A percentile compares a stretch with the other conserved stretches of the same genome.
Evolutionary conservation across 352 stramenopile species (phyloP).

Genomic region (Phytopythium boreale): DNA sequence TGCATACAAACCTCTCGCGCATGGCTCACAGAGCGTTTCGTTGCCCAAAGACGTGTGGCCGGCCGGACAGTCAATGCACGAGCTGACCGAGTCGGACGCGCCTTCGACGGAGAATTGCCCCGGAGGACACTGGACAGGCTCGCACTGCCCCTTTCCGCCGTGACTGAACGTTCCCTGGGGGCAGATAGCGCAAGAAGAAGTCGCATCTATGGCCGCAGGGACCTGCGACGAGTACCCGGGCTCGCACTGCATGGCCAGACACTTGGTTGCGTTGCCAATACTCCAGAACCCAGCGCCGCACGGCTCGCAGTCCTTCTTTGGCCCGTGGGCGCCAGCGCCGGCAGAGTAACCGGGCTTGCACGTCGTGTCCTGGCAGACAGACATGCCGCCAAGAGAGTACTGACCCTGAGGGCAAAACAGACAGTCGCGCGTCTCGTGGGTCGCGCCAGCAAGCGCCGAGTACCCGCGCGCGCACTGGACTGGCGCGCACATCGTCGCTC

Average conservation of each 20-base stretch:
- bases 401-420: constrained; percentile 20
- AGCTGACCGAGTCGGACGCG: constrained; percentile 20
- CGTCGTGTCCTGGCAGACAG: constrained; percentile 21
- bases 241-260: constrained; percentile 20
- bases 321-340: constrained; percentile 18
- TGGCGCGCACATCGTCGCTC: constrained; percentile 19
- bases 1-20: constrained; percentile 27
- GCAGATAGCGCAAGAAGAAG: constrained; percentile 27
- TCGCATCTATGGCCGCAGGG: constrained; percentile 21
- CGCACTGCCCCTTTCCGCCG: constrained; percentile 30
- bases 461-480: constrained; percentile 27
- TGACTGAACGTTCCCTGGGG: constrained; percentile 26
- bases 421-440: constrained; percentile 22
- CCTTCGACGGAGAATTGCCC: constrained; percentile 25
- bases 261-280: constrained; percentile 22
- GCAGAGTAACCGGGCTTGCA: constrained; percentile 33
- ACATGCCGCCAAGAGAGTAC: constrained; percentile 36
- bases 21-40: constrained; percentile 27
- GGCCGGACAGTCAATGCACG: constrained; percentile 26
- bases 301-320: constrained; percentile 34
- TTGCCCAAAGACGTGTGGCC: constrained; percentile 39
- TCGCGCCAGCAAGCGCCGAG: constrained; percentile 19
- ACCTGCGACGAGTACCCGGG: constrained; percentile 23
- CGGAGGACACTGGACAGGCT: constrained; percentile 23
- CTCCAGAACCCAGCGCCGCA: constrained; percentile 37